Base-by-base conservation (phyloP, 768 basidiomycete genomes). In the Coprinellus aureogranulatus region DNA sequence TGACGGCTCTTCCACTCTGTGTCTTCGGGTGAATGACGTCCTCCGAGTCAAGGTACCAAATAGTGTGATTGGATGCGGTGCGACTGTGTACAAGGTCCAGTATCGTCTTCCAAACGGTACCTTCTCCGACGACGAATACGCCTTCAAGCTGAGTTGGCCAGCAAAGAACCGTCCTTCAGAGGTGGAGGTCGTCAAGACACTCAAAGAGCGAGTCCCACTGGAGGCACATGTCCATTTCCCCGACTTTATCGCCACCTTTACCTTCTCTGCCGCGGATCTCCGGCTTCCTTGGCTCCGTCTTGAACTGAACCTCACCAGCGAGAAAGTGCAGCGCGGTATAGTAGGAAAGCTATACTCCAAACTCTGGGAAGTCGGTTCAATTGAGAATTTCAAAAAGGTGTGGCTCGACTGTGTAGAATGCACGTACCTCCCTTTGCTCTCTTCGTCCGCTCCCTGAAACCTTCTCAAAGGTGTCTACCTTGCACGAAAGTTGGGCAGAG, bases 391-490 rank as follows among this genome's bases (percentile, higher is more conserved):
- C 61, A 62, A 67, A 53, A 48, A 60, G 2, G 55, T 65, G 3
- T 73, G 66, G 34, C 49, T 70, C 11, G 68, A 75, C 26, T 65
- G 69, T 41, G 59, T 75, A 1, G 62, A 69, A 66, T 71, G 72
- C 73, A 44, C 45, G 71, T 62, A 16, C 2, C 54, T 2, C 26
- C 34, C 16, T 57, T 45, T 28, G 27, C 1, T 27, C 22, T 20
- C 9, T 27, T 27, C 22, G 1, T 26, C 2, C 2, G 23, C 10
- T 23, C 6, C 1, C 18, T 28, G 14, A n/a, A 27, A 31, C 22
- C 14, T 18, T 44, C 16, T 34, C 26, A 70, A n/a, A n/a, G 71
- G 65, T 41, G 70, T 71, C 49, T 61, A 66, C 48, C 61, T 61
- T 34, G 65, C 66, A 0, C 68, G 61, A 41, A 47, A 42, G 5